Evolutionary conservation across 2,329 filamentous ascomycete genomes (phyloP).

Genomic region (Calonectria henricotiae): DNA sequence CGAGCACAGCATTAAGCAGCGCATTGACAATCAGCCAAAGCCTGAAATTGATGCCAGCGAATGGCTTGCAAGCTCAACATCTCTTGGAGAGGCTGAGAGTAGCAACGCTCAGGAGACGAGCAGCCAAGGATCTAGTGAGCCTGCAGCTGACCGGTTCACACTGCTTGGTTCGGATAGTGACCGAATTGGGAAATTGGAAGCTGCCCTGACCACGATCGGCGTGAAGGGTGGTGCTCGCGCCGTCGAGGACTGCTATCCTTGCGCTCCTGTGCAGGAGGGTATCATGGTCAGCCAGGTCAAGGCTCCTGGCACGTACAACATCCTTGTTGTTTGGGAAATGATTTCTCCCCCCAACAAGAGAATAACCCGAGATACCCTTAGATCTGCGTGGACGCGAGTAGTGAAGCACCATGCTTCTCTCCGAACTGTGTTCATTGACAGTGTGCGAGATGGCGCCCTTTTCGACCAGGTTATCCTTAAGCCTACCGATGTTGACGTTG

Average conservation of each 20-base stretch:
- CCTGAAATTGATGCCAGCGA: constrained; percentile 14
- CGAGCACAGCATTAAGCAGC: constrained; percentile 12
- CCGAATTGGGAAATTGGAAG: constrained; percentile 3
- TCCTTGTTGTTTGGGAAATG: constrained; percentile 14
- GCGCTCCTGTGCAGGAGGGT: constrained; percentile 3
- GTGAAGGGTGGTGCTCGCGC: not conserved
- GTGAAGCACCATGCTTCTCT: constrained; percentile 17
- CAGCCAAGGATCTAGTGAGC: not conserved
- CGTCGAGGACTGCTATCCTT: constrained; percentile 6
- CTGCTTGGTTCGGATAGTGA: not conserved
- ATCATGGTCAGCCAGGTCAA: constrained; percentile 14
- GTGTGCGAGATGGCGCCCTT: constrained; percentile 2
- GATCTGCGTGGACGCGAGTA: not conserved
- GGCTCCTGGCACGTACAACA: constrained; percentile 12
- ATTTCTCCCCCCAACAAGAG: not conserved
- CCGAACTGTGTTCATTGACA: constrained; percentile 9
- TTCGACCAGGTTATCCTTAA: constrained; percentile 13
- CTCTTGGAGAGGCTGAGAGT: constrained; percentile 4
- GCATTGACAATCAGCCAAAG: constrained; percentile 16
- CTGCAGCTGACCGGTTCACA: not conserved
- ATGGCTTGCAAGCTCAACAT: constrained; percentile 14
- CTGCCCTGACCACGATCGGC: not conserved
- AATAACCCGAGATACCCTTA: constrained; percentile 2
- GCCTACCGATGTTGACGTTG: constrained; percentile 4
- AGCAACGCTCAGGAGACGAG: not conserved